A percentile compares a stretch with the other conserved stretches of the same genome.
Evolutionary conservation across 768 basidiomycete genomes (phyloP).

Genomic region (Leccinum barrowsii): DNA sequence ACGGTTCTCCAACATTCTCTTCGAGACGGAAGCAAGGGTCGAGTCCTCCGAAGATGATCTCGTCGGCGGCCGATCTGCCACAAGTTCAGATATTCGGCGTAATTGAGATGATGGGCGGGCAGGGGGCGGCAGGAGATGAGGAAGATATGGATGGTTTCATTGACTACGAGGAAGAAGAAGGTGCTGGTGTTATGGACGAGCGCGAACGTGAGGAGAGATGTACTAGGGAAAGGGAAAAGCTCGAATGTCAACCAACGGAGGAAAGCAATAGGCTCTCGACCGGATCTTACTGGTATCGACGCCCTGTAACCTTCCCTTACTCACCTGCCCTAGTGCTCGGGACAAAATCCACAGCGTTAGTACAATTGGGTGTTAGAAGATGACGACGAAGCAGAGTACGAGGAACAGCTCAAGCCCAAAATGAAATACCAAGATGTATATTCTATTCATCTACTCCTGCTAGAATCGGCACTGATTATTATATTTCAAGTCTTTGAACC

Average conservation of each 20-base stretch:
- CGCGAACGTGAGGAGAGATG: constrained; percentile 73
- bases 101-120: constrained; percentile 77
- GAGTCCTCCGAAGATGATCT: constrained; percentile 80
- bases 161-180: constrained; percentile 78
- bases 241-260: constrained; percentile 58
- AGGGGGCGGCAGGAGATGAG: constrained; percentile 43
- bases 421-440: constrained; percentile 83
- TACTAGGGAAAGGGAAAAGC: constrained; percentile 51
- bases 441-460: constrained; percentile 3
- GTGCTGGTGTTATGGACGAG: constrained; percentile 74
- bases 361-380: constrained; percentile 92
- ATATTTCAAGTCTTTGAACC: constrained; percentile 88
- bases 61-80: constrained; percentile 43
- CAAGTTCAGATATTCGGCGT: constrained; percentile 56
- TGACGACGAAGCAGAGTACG: constrained; percentile 56
- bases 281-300: constrained; percentile 76
- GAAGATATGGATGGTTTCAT: constrained; percentile 75
- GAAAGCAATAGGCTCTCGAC: constrained; percentile 59
- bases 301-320: constrained; percentile 32
- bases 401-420: constrained; percentile 56
- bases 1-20: constrained; percentile 66
- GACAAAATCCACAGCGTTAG: constrained; percentile 91
- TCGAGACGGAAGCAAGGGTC: constrained; percentile 54
- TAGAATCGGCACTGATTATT: constrained; percentile 4
- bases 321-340: constrained; percentile 64